These are phyloP conservation scores for Manihot esculenta DNA, from an alignment of 441 rosid species.

Conservation along the genomic window DNA sequence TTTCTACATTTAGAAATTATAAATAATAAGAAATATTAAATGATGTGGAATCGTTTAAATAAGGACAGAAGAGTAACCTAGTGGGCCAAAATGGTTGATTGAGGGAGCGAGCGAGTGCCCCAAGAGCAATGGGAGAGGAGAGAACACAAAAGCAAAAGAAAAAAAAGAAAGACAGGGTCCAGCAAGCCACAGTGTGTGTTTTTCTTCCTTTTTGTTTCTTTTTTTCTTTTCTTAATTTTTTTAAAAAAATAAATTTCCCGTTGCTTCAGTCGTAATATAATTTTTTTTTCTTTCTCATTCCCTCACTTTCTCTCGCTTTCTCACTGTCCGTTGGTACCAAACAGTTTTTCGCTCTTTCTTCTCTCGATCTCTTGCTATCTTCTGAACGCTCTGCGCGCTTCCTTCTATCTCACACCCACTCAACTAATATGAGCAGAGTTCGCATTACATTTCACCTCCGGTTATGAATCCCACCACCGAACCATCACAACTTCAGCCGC, in stretches of 20 bases:
- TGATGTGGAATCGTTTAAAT: no score
- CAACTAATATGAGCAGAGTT: constrained; percentile 52
- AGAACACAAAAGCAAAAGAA: background rate
- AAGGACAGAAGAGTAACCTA: no score
- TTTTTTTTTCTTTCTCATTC: constrained; percentile 9
- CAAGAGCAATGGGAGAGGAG: background rate
- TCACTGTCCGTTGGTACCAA: constrained; percentile 61
- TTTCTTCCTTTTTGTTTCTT: no score
- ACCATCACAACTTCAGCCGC: constrained; percentile 68
- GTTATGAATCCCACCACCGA: constrained; percentile 86
- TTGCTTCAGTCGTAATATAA: constrained; percentile 18
- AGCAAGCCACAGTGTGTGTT: no score
- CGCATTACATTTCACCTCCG: constrained; percentile 38
- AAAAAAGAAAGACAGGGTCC: background rate
- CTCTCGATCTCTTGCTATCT: constrained; percentile 3
- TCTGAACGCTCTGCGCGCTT: constrained; percentile 1
- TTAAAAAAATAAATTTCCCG: no score
- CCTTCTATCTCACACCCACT: constrained; percentile 15
- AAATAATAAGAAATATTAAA: no score
- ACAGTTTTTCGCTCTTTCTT: constrained; percentile 7
- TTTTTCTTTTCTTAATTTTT: constrained; percentile 5
- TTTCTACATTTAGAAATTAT: no score
- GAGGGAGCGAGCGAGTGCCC: no score
- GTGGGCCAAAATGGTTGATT: no score
- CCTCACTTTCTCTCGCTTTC: constrained; percentile 26